A percentile compares a stretch with the other conserved stretches of the same genome.
phyloP scores from a whole-genome alignment of 306 rosid genomes.

The Pterocarpus macrocarpus region DNA sequence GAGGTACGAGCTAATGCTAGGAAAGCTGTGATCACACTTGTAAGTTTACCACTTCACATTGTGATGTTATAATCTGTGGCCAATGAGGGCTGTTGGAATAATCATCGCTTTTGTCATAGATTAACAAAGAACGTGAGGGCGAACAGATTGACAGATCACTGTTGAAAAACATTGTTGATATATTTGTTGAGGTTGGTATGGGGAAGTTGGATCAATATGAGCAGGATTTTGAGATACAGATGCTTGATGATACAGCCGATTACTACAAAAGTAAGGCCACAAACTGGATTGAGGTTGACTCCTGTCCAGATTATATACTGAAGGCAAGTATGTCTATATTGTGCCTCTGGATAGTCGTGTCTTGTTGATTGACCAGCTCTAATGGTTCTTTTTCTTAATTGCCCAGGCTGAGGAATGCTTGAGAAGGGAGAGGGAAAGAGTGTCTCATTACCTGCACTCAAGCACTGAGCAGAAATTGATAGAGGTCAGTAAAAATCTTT shows the following conservation, averaged over 20 bases:
- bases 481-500: constrained; percentile 44
- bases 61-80: neutral
- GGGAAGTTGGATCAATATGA: constrained; percentile 68
- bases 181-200: constrained; percentile 76
- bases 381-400: neutral
- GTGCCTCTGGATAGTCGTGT: constrained; percentile 2
- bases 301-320: constrained; percentile 86
- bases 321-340: constrained; percentile 59
- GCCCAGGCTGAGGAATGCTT: constrained; percentile 57
- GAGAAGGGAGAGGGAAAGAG: constrained; percentile 61
- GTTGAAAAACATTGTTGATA: constrained; percentile 65
- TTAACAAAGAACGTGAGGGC: constrained; percentile 77
- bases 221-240: constrained; percentile 57
- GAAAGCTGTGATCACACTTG: constrained; percentile 65
- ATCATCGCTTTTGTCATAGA: constrained; percentile 43
- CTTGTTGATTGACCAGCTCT: neutral
- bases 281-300: constrained; percentile 66
- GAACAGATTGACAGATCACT: constrained; percentile 51
- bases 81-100: neutral
- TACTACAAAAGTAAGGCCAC: constrained; percentile 74
- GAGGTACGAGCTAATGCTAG: constrained; percentile 61
- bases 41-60: constrained; percentile 45
- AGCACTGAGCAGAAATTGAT: constrained; percentile 58
- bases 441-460: constrained; percentile 52
- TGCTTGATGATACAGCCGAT: constrained; percentile 41